Percentiles rank a stretch among this genome's conserved stretches.
phyloP scores from a whole-genome alignment of 2,329 filamentous ascomycete species.

The Tolypocladium cylindrosporum region DNA sequence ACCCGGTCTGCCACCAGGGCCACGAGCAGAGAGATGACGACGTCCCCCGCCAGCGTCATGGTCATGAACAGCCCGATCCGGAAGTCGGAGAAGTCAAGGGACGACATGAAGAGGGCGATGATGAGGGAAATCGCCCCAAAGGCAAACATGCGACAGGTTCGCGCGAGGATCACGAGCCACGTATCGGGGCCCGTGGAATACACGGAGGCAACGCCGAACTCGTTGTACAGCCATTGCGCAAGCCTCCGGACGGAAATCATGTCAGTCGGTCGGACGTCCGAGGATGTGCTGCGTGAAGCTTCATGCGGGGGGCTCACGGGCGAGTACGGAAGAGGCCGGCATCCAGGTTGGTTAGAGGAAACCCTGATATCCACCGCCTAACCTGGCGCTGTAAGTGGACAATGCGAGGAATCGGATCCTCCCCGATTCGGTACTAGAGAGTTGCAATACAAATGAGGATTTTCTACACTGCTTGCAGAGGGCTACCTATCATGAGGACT shows the following conservation, averaged over 20 bases:
- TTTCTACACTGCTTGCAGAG: not conserved
- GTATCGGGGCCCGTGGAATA: constrained; percentile 37
- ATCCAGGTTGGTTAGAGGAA: no score
- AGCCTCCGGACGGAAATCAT: not conserved
- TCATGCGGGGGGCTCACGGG: not conserved
- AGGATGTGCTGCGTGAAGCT: not conserved
- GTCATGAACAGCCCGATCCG: constrained; percentile 57
- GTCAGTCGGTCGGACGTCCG: not conserved
- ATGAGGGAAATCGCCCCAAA: constrained; percentile 52
- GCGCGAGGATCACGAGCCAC: constrained; percentile 41
- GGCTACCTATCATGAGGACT: not conserved
- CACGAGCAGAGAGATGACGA: constrained; percentile 44
- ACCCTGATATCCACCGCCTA: not conserved
- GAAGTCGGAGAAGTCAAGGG: constrained; percentile 43
- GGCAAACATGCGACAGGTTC: constrained; percentile 49
- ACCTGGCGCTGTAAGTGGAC: not conserved
- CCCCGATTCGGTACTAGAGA: not conserved
- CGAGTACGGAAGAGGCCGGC: not conserved
- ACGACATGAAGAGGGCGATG: constrained; percentile 50
- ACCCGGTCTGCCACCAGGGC: constrained; percentile 49
- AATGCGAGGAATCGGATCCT: not conserved
- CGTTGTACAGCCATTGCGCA: constrained; percentile 25
- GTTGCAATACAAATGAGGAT: not conserved
- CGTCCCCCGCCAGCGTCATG: constrained; percentile 50
- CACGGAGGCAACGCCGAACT: constrained; percentile 38